These are phyloP conservation scores for Globisporangium recalcitrans DNA, from an alignment of 352 stramenopile species.

Conservation along the genomic window DNA sequence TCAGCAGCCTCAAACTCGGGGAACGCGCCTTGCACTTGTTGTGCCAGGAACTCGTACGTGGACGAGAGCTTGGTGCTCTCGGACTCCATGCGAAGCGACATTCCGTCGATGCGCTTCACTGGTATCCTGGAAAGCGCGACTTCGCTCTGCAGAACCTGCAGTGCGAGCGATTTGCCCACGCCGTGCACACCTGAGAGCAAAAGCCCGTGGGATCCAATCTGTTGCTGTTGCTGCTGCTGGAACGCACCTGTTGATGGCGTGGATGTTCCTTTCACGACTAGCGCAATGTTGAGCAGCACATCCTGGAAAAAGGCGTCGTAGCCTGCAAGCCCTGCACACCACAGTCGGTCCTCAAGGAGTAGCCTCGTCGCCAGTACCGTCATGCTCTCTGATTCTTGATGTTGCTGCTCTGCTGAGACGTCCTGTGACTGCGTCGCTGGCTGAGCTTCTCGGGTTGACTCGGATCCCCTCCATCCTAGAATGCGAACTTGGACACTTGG, in stretches of 20 bases:
- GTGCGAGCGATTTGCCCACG: constrained; percentile 57
- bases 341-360: constrained; percentile 24
- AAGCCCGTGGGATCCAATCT: constrained; percentile 42
- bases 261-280: constrained; percentile 30
- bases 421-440: too few species aligned
- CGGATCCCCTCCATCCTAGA: constrained; percentile 5
- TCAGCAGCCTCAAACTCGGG: constrained; percentile 15
- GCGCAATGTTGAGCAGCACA: constrained; percentile 46
- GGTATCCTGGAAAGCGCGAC: constrained; percentile 16
- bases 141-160: constrained; percentile 28
- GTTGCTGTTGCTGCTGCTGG: constrained; percentile 12
- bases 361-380: constrained; percentile 13
- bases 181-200: constrained; percentile 60
- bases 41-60: constrained; percentile 50
- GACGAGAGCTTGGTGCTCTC: constrained; percentile 40
- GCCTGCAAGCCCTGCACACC: constrained; percentile 35
- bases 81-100: constrained; percentile 53
- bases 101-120: constrained; percentile 29
- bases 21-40: constrained; percentile 35
- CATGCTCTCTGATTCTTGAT: too few species aligned
- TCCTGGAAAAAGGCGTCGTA: constrained; percentile 51
- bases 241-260: too few species aligned
- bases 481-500: neutral
- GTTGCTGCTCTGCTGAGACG: constrained; percentile 6
- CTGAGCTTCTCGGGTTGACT: constrained; percentile 16